Evolutionary conservation across 176 grass and related monocot genomes (phyloP).

Genomic region (Musa schizocarpa): DNA sequence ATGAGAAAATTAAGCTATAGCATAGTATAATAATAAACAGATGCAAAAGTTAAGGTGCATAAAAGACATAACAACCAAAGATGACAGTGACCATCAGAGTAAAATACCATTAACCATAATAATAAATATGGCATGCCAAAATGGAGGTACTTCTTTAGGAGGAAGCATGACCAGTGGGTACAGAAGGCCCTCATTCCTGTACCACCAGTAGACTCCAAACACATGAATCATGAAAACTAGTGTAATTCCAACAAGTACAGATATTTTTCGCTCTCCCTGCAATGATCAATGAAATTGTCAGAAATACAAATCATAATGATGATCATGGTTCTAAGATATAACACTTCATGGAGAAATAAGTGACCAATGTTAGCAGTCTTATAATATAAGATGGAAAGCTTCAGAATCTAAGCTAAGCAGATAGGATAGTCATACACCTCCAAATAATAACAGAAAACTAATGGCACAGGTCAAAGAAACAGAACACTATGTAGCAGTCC

Average conservation of each 20-base stretch:
- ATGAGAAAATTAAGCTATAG: background rate
- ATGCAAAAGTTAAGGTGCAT: background rate
- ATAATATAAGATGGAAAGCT: slow-evolving; percentile 5
- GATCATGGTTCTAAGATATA: background rate
- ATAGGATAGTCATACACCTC: slow-evolving; percentile 10
- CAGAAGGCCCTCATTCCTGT: slow-evolving; percentile 76
- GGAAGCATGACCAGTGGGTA: slow-evolving; percentile 90
- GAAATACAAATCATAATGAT: background rate
- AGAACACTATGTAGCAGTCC: background rate
- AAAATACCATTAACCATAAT: slow-evolving; percentile 94
- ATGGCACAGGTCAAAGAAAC: background rate
- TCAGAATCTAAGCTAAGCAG: slow-evolving; percentile 17
- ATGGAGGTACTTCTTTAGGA: slow-evolving; percentile 90
- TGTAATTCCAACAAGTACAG: slow-evolving; percentile 66
- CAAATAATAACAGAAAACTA: slow-evolving; percentile 14
- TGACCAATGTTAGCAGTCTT: slow-evolving; percentile 5
- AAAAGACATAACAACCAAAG: slow-evolving; percentile 15
- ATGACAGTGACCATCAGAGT: background rate
- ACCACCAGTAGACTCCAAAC: slow-evolving; percentile 94
- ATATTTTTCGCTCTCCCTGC: slow-evolving; percentile 86
- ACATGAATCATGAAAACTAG: slow-evolving; percentile 80
- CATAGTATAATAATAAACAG: background rate
- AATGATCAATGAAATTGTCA: slow-evolving; percentile 9
- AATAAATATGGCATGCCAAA: slow-evolving; percentile 97
- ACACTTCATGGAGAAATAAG: background rate